Evolutionary conservation across 805 yeast genomes (phyloP).

Genomic region (Dipodascus albidus): DNA sequence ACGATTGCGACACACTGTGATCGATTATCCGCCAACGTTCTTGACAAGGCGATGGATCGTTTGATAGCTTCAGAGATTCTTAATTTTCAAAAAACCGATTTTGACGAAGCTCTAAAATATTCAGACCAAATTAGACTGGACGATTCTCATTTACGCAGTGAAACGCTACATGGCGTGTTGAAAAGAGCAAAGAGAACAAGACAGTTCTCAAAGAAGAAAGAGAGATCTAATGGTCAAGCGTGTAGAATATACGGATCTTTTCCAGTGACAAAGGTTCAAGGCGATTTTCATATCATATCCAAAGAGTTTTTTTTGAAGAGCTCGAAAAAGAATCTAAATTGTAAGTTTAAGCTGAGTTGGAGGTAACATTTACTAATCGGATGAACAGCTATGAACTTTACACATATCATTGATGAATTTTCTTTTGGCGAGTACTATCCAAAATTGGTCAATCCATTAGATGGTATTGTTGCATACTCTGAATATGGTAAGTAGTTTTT

Average conservation of each 20-base stretch:
- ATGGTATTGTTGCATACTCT: conserved; percentile 52
- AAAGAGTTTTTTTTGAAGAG: conserved; percentile 39
- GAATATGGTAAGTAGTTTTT: conserved; percentile 29
- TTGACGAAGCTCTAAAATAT: conserved; percentile 4
- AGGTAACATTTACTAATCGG: too few species aligned
- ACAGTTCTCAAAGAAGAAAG: neutral
- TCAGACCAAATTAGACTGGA: conserved; percentile 1
- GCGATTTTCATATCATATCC: conserved; percentile 76
- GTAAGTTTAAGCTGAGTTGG: too few species aligned
- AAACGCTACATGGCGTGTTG: conserved; percentile 13
- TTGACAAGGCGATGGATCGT: conserved; percentile 68
- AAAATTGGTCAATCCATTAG: conserved; percentile 77
- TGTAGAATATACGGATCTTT: conserved; percentile 20
- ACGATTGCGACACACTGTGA: conserved; percentile 79
- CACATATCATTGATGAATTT: conserved; percentile 77
- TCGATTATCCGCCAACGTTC: conserved; percentile 58
- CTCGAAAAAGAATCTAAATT: neutral
- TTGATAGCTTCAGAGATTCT: conserved; percentile 68
- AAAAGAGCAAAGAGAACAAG: conserved; percentile 11
- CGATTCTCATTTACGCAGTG: conserved; percentile 5
- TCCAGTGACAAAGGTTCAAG: conserved; percentile 76
- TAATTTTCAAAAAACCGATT: conserved; percentile 47
- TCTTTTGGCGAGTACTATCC: conserved; percentile 91
- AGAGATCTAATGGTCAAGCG: conserved; percentile 4
- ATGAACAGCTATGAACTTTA: conserved; percentile 54